Conservation (phyloP, 208 protist species). For the Acanthamoeba castellanii region DNA sequence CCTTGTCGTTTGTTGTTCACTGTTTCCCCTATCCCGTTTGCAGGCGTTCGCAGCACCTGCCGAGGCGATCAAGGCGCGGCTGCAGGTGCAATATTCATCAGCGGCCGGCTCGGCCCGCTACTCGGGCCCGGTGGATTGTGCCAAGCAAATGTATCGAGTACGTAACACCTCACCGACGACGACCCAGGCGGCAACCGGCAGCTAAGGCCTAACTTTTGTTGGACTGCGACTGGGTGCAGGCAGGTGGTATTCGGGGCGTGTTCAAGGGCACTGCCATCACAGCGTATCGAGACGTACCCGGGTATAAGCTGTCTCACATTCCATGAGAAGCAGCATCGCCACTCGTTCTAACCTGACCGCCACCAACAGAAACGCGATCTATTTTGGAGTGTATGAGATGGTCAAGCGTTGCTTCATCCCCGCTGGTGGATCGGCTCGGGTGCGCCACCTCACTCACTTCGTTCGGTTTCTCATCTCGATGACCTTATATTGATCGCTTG, state of each 20-base stretch:
- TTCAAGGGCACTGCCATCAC: constrained; percentile 38
- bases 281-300: constrained; percentile 15
- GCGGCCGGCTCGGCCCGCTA: not conserved
- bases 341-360: not conserved
- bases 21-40: not conserved
- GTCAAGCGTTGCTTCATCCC: constrained; percentile 54
- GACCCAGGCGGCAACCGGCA: not conserved
- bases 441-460: not conserved
- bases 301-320: not conserved
- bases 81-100: constrained; percentile 54
- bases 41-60: constrained; percentile 38
- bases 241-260: not conserved
- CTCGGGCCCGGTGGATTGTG: constrained; percentile 30
- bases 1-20: not conserved
- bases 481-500: not conserved
- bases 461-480: not conserved
- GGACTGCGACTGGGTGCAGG: not conserved
- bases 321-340: not conserved
- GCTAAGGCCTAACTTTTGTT: not conserved
- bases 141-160: constrained; percentile 20
- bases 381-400: constrained; percentile 43
- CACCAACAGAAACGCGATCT: constrained; percentile 8
- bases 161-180: not conserved
- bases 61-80: constrained; percentile 54
- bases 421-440: constrained; percentile 3